Evolutionary conservation across 1,139 yeast species (phyloP).

Genomic region (Hyphopichia pseudoburtonii): DNA sequence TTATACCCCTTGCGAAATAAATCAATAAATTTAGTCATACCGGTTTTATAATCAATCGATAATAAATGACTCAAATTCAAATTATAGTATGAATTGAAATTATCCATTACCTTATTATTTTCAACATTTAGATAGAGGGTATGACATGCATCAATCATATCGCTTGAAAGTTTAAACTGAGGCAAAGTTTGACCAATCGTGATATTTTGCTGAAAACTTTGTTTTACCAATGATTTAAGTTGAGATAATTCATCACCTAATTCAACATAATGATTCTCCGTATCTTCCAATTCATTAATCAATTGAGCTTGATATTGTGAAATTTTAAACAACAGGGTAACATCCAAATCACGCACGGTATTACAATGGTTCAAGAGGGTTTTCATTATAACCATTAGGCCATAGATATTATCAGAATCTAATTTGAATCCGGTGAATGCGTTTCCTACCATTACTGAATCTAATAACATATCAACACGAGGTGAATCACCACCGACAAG

Average conservation of each 20-base stretch:
- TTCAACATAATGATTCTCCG: slow-evolving; percentile 48
- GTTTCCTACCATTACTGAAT: slow-evolving; percentile 30
- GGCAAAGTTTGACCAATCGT: slow-evolving; percentile 2
- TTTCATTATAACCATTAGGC: slow-evolving; percentile 28
- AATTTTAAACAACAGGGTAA: slow-evolving; percentile 19
- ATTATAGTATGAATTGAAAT: too few relatives aligned
- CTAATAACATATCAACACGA: slow-evolving; percentile 22
- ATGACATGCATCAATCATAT: slow-evolving; percentile 20
- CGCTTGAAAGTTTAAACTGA: slow-evolving; percentile 15
- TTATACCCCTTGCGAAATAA: slow-evolving; percentile 28
- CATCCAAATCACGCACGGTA: background rate
- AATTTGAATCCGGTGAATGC: slow-evolving; percentile 30
- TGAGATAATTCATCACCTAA: slow-evolving; percentile 34
- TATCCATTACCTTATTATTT: slow-evolving; percentile 6
- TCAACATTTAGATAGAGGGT: background rate
- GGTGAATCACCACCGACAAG: slow-evolving; percentile 17
- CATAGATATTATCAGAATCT: slow-evolving; percentile 35
- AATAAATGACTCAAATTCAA: slow-evolving; percentile 30
- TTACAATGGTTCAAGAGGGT: slow-evolving; percentile 20
- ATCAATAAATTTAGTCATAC: slow-evolving; percentile 26
- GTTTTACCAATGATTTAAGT: slow-evolving; percentile 23
- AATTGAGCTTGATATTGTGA: slow-evolving; percentile 38
- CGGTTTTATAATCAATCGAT: slow-evolving; percentile 29
- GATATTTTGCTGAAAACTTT: slow-evolving; percentile 16
- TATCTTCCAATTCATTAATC: slow-evolving; percentile 51